Percentiles rank a stretch among this genome's conserved stretches.
phyloP scores from a whole-genome alignment of 1,284 basidiomycete species.

The Xerocomus cyaneibrunnescens region DNA sequence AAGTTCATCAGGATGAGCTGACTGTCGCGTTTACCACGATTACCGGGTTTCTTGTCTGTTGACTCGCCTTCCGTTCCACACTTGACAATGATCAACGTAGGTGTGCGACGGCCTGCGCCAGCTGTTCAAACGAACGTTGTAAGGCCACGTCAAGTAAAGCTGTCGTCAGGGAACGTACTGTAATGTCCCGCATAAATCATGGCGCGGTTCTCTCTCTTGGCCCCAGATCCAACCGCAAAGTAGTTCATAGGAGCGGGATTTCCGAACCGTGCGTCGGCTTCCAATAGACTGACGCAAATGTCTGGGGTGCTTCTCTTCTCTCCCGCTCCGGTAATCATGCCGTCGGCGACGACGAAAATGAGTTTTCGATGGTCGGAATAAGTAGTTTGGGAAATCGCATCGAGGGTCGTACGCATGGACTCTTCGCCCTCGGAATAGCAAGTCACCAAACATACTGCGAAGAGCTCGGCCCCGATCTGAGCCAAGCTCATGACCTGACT shows the following conservation, averaged over 20 bases:
- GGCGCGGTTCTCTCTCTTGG: constrained; percentile 90
- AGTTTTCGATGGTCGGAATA: constrained; percentile 94
- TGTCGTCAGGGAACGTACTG: constrained; percentile 55
- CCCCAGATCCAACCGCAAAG: constrained; percentile 84
- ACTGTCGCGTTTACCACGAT: constrained; percentile 97
- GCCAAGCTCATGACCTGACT: constrained; percentile 77
- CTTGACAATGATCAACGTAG: constrained; percentile 96
- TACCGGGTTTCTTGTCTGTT: constrained; percentile 91
- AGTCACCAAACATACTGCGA: constrained; percentile 93
- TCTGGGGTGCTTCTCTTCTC: constrained; percentile 96
- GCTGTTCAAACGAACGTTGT: constrained; percentile 40
- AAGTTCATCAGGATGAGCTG: constrained; percentile 99
- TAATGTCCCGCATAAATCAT: constrained; percentile 99
- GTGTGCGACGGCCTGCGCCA: constrained; percentile 84
- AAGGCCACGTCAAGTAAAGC: background rate
- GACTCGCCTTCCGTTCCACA: constrained; percentile 90
- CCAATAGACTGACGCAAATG: constrained; percentile 90
- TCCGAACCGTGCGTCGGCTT: constrained; percentile 94
- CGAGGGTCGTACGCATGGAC: constrained; percentile 87
- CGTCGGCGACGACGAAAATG: constrained; percentile 94
- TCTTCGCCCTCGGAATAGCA: constrained; percentile 98
- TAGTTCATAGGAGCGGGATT: constrained; percentile 97
- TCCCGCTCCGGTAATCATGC: constrained; percentile 98
- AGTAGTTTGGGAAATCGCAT: constrained; percentile 86
- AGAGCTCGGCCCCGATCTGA: constrained; percentile 91